A percentile compares a stretch with the other conserved stretches of the same genome.
phyloP scores from a whole-genome alignment of 768 basidiomycete genomes.

The Trametes coccinea region DNA sequence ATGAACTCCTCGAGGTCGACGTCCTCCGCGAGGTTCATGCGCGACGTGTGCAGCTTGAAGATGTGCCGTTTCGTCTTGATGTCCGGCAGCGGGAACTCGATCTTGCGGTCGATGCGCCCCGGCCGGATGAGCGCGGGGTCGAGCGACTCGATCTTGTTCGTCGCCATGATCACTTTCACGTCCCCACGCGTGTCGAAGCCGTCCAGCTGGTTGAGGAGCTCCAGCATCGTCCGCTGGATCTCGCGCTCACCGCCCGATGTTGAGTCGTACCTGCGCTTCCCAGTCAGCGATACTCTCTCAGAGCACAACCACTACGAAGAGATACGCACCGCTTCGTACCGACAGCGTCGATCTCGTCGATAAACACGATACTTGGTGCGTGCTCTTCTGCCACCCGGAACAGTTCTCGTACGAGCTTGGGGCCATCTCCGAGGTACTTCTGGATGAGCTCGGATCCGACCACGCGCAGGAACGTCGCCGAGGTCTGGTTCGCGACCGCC shows the following conservation, averaged over 20 bases:
- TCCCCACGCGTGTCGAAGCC: constrained; percentile 99
- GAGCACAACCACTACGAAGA: background rate
- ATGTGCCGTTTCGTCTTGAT: constrained; percentile 99
- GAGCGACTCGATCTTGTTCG: constrained; percentile 94
- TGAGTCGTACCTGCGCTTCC: constrained; percentile 79
- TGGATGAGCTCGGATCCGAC: constrained; percentile 98
- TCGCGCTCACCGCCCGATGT: constrained; percentile 98
- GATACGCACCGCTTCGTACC: constrained; percentile 90
- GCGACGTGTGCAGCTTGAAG: constrained; percentile 93
- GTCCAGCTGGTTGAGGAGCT: constrained; percentile 96
- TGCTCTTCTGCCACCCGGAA: constrained; percentile 98
- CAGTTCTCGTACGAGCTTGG: constrained; percentile 94
- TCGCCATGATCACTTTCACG: constrained; percentile 99
- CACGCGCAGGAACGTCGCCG: constrained; percentile 95
- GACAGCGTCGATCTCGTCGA: constrained; percentile 98
- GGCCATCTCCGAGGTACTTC: constrained; percentile 98
- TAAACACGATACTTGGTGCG: constrained; percentile 98
- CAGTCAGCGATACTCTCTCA: background rate
- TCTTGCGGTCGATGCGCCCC: constrained; percentile 98
- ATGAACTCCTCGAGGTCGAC: constrained; percentile 97
- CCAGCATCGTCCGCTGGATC: constrained; percentile 99
- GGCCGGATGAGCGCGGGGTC: constrained; percentile 98
- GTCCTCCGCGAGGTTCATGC: constrained; percentile 87
- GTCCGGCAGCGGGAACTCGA: constrained; percentile 96
- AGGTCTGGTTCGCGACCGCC: constrained; percentile 97